Evolutionary conservation across 495 filamentous ascomycete species (phyloP), one percentile per base, ranked within the genome.

Genomic region (Penicillium steckii): DNA sequence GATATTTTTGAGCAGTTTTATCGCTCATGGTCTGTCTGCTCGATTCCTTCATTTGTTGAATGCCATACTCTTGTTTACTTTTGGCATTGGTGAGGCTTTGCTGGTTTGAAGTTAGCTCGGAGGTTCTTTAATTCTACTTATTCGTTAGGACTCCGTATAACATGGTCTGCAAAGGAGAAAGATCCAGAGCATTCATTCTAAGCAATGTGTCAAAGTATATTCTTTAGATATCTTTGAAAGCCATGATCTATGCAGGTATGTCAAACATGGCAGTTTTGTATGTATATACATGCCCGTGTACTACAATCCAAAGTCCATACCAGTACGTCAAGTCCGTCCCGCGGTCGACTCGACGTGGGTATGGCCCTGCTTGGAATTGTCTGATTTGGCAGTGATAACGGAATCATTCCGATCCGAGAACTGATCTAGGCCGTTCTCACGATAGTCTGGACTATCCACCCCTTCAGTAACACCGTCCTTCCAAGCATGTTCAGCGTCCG

Each of bases 401-500:
- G 52, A 37, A 21, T 46, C 48, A 3, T 21, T 33, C 2, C 44
- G 35, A 37, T 50, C 52, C n/a, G n/a, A 40, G 17, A 35, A 40
- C 43, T 22, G 17, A 6, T 4, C 38, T 27, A 3, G 22, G 3
- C n/a, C 23, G n/a, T 37, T 29, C 12, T 48, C 22, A 54, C 48
- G 22, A 17, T 17, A 40, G 26, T 46, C 7, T 45, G 46, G 13
- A 33, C 12, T 40, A 13, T 48, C 48, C 13, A 26, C 24, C 21
- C 53, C 53, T 15, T 40, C 40, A 8, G 46, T n/a, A 0, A 12
- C 7, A 46, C 46, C 43, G 9, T 30, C 55, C n/a, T 64, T 61
- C 55, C 57, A 57, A 5, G 53, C 56, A 32, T 46, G 50, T 23
- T 65, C 59, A 1, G 46, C 18, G 50, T 65, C 53, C 5, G 52